These are phyloP conservation scores for Thraustotheca clavata DNA, from an alignment of 352 stramenopile genomes.

Conservation along the genomic window DNA sequence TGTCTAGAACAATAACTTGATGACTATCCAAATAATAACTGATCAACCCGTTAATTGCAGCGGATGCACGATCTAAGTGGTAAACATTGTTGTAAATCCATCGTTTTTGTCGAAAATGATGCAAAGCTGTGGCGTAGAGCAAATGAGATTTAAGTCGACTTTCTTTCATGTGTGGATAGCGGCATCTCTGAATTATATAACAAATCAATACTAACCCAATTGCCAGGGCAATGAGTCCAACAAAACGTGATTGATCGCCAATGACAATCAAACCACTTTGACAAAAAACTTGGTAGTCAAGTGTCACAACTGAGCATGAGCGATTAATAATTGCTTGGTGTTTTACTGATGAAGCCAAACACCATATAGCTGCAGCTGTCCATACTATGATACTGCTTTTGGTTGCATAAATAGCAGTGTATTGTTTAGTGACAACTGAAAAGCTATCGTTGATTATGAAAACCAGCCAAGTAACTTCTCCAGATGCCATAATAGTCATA, in stretches of 20 bases:
- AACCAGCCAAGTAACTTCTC: slow-evolving; percentile 8
- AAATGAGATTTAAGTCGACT: not conserved
- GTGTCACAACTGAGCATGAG: not conserved
- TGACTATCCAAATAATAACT: not conserved
- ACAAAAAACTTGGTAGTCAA: not conserved
- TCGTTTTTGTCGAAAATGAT: not conserved
- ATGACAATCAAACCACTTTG: not conserved
- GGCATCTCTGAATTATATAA: not conserved
- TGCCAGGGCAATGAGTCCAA: not conserved
- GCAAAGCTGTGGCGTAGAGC: not conserved
- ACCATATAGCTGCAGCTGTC: not conserved
- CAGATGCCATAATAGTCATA: not conserved
- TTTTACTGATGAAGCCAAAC: not conserved
- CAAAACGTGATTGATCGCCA: not conserved
- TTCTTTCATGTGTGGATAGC: not conserved
- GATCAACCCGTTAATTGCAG: not conserved
- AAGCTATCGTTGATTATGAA: slow-evolving; percentile 21
- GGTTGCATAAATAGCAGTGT: not conserved
- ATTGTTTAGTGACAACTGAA: not conserved
- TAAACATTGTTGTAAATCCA: not conserved
- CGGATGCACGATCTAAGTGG: slow-evolving; percentile 6
- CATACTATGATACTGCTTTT: not conserved
- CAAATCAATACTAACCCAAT: not conserved
- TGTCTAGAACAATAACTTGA: not conserved
- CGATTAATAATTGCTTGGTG: not conserved